Evolutionary conservation across 345 rosid species (phyloP).

Genomic region (Eucalyptus tenuipes): DNA sequence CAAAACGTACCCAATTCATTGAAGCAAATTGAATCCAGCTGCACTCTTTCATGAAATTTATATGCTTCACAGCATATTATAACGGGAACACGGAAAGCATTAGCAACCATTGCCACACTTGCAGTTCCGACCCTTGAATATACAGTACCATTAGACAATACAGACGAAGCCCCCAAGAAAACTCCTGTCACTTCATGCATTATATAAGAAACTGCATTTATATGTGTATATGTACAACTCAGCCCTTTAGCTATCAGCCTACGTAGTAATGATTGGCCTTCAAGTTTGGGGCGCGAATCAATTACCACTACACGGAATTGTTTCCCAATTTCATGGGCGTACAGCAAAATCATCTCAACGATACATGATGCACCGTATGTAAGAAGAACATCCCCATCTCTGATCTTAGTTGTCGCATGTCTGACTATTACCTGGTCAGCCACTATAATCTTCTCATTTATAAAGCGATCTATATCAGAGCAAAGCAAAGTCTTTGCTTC

Average conservation of each 20-base stretch:
- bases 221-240: constrained; percentile 76
- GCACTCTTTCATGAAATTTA: constrained; percentile 94
- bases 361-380: constrained; percentile 76
- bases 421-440: constrained; percentile 74
- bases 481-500: constrained; percentile 68
- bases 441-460: constrained; percentile 64
- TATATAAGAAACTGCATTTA: constrained; percentile 85
- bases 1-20: constrained; percentile 73
- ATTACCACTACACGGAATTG: constrained; percentile 82
- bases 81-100: constrained; percentile 71
- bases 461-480: constrained; percentile 72
- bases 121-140: constrained; percentile 96
- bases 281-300: constrained; percentile 94
- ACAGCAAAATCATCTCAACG: constrained; percentile 79
- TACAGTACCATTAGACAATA: constrained; percentile 90
- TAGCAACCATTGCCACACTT: constrained; percentile 91
- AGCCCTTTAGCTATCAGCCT: constrained; percentile 81
- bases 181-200: constrained; percentile 94
- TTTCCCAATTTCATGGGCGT: constrained; percentile 78
- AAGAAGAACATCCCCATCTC: constrained; percentile 92
- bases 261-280: constrained; percentile 71
- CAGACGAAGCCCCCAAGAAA: constrained; percentile 86
- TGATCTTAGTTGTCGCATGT: constrained; percentile 78
- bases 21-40: constrained; percentile 87
- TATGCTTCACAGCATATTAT: constrained; percentile 94